phyloP scores from a whole-genome alignment of 2,329 filamentous ascomycete genomes.

The Tricladium varicosporioides region DNA sequence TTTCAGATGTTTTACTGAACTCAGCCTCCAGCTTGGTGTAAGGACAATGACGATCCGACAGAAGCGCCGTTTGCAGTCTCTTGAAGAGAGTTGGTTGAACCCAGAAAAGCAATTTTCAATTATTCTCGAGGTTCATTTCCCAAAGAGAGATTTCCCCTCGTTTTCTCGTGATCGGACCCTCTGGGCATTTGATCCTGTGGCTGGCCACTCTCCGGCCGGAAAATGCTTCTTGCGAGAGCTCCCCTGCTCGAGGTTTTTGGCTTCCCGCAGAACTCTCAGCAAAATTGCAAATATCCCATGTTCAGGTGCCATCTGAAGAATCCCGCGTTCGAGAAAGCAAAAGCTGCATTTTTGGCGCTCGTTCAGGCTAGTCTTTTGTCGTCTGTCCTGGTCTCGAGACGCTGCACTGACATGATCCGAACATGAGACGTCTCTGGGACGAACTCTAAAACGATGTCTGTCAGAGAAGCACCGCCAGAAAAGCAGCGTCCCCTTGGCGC shows the following conservation, averaged over 20 bases:
- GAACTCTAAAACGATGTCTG: slow-evolving; percentile 25
- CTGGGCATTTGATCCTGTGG: not conserved
- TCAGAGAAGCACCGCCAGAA: slow-evolving; percentile 22
- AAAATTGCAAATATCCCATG: slow-evolving; percentile 14
- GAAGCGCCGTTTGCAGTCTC: not conserved
- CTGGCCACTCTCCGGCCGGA: not conserved
- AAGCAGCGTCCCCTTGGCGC: slow-evolving; percentile 13
- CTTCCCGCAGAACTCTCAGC: not conserved
- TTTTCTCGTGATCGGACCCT: not conserved
- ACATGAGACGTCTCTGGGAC: slow-evolving; percentile 32
- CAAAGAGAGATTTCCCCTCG: too few species aligned
- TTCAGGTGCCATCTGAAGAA: slow-evolving; percentile 10
- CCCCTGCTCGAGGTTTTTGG: not conserved
- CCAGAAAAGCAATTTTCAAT: not conserved
- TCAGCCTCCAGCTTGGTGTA: not conserved
- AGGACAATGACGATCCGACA: too few species aligned
- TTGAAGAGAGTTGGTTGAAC: not conserved
- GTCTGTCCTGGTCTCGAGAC: slow-evolving; percentile 18
- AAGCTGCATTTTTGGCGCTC: not conserved
- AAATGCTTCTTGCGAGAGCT: not conserved
- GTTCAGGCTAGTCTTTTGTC: slow-evolving; percentile 8
- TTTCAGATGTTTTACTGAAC: slow-evolving; percentile 18
- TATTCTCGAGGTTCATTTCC: not conserved
- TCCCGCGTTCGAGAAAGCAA: not conserved
- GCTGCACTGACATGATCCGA: slow-evolving; percentile 17